phyloP scores from a whole-genome alignment of 805 yeast species.

The Metschnikowia noctiluminum region DNA sequence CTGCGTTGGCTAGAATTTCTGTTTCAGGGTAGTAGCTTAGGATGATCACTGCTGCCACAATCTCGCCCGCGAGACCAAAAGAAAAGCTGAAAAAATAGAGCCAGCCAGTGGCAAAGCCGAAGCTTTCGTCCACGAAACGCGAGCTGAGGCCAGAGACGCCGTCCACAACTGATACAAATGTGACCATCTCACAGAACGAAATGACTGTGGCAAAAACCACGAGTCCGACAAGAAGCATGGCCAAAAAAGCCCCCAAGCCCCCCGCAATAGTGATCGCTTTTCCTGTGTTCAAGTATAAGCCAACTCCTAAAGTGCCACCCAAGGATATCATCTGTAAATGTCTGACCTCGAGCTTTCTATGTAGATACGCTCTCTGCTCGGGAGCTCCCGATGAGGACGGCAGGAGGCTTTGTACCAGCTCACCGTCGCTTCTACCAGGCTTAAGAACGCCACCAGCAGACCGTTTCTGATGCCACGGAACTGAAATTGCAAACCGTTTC shows the following conservation, averaged over 20 bases:
- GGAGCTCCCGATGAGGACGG: neutral
- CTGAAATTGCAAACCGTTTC: neutral
- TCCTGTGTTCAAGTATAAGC: slow-evolving; percentile 65
- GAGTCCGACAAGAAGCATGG: slow-evolving; percentile 61
- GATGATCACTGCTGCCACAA: slow-evolving; percentile 77
- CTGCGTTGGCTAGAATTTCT: slow-evolving; percentile 43
- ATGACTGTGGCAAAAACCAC: slow-evolving; percentile 67
- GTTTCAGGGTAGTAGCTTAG: slow-evolving; percentile 61
- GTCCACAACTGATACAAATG: slow-evolving; percentile 73
- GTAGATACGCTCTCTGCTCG: slow-evolving; percentile 27
- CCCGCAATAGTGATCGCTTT: slow-evolving; percentile 73
- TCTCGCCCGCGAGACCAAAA: slow-evolving; percentile 72
- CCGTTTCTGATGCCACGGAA: neutral
- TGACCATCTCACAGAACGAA: slow-evolving; percentile 79
- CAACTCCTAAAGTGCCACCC: slow-evolving; percentile 80
- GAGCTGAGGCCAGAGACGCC: slow-evolving; percentile 75
- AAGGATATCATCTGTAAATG: slow-evolving; percentile 77
- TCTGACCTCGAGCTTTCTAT: slow-evolving; percentile 57
- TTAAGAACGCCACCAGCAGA: neutral
- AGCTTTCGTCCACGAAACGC: slow-evolving; percentile 72
- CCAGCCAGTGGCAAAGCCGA: slow-evolving; percentile 73
- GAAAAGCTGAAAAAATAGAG: slow-evolving; percentile 71
- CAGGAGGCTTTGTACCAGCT: neutral
- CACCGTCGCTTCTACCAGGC: neutral
- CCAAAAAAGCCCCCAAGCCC: slow-evolving; percentile 70